Percentiles rank a stretch among this genome's conserved stretches.
Conservation (phyloP, 345 rosid species). For the Rubroshorea leprosula region DNA sequence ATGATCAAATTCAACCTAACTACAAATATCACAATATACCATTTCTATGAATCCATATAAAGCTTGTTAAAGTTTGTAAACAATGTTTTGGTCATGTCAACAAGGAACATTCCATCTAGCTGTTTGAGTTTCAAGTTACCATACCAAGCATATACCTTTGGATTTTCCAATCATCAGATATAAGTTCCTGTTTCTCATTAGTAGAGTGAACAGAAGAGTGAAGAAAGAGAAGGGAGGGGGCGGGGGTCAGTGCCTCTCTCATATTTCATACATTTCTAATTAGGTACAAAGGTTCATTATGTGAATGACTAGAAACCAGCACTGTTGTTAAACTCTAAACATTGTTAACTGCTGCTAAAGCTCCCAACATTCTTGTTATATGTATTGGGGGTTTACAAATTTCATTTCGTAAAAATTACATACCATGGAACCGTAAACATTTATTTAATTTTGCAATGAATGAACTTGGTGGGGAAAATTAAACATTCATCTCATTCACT, state of each 20-base stretch:
- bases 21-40: too few species aligned
- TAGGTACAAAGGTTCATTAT: too few species aligned
- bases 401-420: background rate
- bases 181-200: too few species aligned
- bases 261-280: too few species aligned
- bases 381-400: background rate
- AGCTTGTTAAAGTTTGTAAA: background rate
- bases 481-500: background rate
- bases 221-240: too few species aligned
- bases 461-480: background rate
- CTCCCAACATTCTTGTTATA: background rate
- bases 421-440: background rate
- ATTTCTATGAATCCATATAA: background rate
- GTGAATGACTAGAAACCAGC: too few species aligned
- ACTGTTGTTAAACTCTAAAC: too few species aligned
- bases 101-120: background rate
- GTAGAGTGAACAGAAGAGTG: too few species aligned
- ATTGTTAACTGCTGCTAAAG: background rate
- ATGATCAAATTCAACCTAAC: too few species aligned
- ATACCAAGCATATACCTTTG: background rate
- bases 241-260: too few species aligned
- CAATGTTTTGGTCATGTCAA: background rate
- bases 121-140: background rate
- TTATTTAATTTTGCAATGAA: too few species aligned
- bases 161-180: background rate